Base-by-base conservation (phyloP, 768 basidiomycete species). In the Pisolithus orientalis region DNA sequence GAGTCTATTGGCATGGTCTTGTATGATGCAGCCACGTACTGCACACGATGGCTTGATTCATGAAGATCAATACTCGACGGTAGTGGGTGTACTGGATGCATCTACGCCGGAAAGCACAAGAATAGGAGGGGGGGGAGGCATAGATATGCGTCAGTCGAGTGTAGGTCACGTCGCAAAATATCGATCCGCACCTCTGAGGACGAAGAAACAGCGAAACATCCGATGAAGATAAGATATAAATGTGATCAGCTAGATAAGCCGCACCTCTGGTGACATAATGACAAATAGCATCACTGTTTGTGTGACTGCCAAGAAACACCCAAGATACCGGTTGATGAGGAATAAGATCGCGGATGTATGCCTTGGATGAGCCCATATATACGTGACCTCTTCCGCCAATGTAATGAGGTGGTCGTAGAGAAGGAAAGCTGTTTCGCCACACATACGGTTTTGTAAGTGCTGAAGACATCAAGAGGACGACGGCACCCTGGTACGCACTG, bases 251-350 rank as follows among this genome's bases (percentile, higher is more conserved):
- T 5, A 24, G 32, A 25, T 5, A 45, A 39, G 17, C 38, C n/a
- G 13, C 13, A 56, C 55, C 29, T 56, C 37, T 37, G 48, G 43
- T n/a, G 53, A 37, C 9, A 57, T n/a, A 13, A 14, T 65, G 60
- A 39, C 61, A 57, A 53, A 71, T 57, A 65, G 32, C 72, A 57
- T 14, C 14, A 67, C 51, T 2, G 62, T 57, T n/a, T 70, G 65
- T 7, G 55, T 58, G 13, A 73, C 58, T 45, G 71, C 72, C 29
- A 71, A 74, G 40, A 76, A 61, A 46, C 77, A 67, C 2, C 75
- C 68, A 29, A 76, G 55, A 51, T 82, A 82, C 5, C 80, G 75
- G 54, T 79, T 78, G 32, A 76, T 44, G 46, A 77, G 73, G 61
- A 81, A 81, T 58, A 73, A 68, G 31, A 70, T 68, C 2, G 75